These are phyloP conservation scores for Fraxinus latifolia DNA, from an alignment of 305 asterid species.

Conservation along the genomic window DNA sequence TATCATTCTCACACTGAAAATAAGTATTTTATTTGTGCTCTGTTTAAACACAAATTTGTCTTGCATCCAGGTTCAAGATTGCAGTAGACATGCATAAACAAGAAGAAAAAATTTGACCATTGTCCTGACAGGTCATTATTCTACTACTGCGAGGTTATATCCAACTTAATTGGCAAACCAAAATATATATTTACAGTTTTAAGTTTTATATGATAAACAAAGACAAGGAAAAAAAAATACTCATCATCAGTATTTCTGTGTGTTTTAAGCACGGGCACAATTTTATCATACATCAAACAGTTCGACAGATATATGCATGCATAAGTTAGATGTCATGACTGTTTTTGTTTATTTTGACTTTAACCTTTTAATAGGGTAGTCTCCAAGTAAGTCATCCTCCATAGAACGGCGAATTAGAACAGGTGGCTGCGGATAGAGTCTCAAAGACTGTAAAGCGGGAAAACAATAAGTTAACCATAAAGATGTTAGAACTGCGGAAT, in stretches of 20 bases:
- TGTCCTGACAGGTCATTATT: neutral
- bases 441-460: slow-evolving; percentile 64
- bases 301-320: neutral
- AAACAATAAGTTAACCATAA: slow-evolving; percentile 6
- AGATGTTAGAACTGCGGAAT: slow-evolving; percentile 20
- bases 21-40: neutral
- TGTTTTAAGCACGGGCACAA: neutral
- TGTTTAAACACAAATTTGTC: neutral
- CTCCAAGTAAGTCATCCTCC: slow-evolving; percentile 71
- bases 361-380: slow-evolving; percentile 82
- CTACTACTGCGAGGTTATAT: neutral
- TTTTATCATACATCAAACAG: neutral
- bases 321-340: neutral
- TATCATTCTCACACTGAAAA: neutral
- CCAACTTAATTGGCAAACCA: neutral
- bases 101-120: neutral
- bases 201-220: neutral
- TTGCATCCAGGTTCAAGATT: neutral
- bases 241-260: neutral
- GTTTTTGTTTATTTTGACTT: neutral
- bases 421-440: slow-evolving; percentile 98
- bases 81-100: neutral
- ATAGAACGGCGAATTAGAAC: slow-evolving; percentile 94
- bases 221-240: neutral
- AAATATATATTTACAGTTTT: neutral